Base-by-base conservation (phyloP, 2,329 filamentous ascomycete genomes). In the Talaromyces piceae region DNA sequence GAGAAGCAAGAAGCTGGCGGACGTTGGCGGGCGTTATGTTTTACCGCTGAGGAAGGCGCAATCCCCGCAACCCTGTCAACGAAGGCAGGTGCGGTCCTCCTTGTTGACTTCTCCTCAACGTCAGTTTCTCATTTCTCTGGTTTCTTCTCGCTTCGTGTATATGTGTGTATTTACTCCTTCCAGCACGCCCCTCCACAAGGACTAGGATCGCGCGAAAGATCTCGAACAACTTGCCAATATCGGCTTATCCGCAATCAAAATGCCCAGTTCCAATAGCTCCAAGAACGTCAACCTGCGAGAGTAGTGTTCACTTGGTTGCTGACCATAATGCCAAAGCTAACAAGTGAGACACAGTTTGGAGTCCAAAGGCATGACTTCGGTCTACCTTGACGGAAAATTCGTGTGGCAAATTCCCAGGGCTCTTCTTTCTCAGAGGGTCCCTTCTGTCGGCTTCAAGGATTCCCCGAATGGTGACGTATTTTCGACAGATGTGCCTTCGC, bases 361-460 rank as follows among this genome's bases (percentile, higher is more conserved):
- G 20, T 48, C 50, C 13, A 41, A 41, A 7, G 50, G 50, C 4
- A 44, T 49, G 39, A 39, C 49, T 0, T 49, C 47, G 9, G 51
- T 53, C 1, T 53, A 53, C 22, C 5, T 45, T 2, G 41, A 53
- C n/a, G 51, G 47, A 4, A 45, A 33, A 20, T 53, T 53, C 9
- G 18, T 28, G 7, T 53, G 51, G 51, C 46, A 46, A 13, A 13
- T 53, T 0, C 47, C 51, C 1, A 49, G 46, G 13, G 49, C 41
- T 3, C 47, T 53, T 2, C 46, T 53, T 5, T 27, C 16, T 8
- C 3, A 28, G 3, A 41, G 41, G 6, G 51, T 37, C 0, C 51
- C 51, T 7, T 1, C 46, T 30, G 46, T 16, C 2, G 46, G 26
- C 9, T 31, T 43, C 2, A 20, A 45, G 18, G 8, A 1, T 1